These are phyloP conservation scores for Sclerotinia nivalis DNA, from an alignment of 2,329 filamentous ascomycete species.

Conservation along the genomic window DNA sequence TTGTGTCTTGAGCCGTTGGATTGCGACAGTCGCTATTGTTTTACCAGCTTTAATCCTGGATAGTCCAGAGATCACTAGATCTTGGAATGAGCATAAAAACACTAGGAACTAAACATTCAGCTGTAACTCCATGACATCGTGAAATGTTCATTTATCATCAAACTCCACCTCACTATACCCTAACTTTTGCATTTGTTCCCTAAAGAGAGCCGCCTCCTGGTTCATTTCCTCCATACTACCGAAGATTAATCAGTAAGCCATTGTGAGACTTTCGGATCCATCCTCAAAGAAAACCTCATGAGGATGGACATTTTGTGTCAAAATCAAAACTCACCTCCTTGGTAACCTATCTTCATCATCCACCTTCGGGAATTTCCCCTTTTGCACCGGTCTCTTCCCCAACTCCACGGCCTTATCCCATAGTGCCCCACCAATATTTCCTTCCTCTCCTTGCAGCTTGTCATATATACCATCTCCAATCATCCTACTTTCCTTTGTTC, in stretches of 20 bases:
- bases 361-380: conserved; percentile 64
- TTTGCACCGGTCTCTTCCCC: conserved; percentile 49
- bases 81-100: neutral
- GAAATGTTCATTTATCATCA: neutral
- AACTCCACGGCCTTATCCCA: conserved; percentile 64
- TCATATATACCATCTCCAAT: conserved; percentile 75
- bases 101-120: neutral
- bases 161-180: conserved; percentile 2
- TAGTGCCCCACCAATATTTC: conserved; percentile 74
- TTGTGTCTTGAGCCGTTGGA: neutral
- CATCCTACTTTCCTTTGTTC: conserved; percentile 56
- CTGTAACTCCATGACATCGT: neutral
- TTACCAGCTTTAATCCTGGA: too few species aligned
- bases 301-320: neutral
- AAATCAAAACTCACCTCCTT: conserved; percentile 44
- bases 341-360: conserved; percentile 70
- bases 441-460: conserved; percentile 79
- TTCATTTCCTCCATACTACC: conserved; percentile 71
- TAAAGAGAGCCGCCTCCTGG: conserved; percentile 62
- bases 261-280: neutral
- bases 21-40: neutral
- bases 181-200: conserved; percentile 34
- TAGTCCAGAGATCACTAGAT: neutral
- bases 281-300: too few species aligned
- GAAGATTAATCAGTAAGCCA: neutral